Evolutionary conservation across 345 rosid genomes (phyloP), one percentile per base, ranked within the genome.

Genomic region (Linum usitatissimum): DNA sequence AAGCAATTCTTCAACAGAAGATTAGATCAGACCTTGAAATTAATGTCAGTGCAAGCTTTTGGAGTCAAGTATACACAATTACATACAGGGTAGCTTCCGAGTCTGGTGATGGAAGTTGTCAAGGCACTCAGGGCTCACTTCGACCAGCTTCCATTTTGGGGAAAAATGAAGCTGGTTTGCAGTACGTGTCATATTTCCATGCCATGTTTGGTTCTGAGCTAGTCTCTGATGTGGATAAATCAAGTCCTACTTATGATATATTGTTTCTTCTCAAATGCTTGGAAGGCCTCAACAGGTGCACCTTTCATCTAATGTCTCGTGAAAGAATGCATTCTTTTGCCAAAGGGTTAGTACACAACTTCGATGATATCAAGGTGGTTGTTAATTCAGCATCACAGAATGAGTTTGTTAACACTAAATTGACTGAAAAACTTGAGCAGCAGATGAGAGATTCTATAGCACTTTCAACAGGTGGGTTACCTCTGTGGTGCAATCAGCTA

Each of bases 401-500:
- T 66, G 91, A 80, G 59, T 89, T 89, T 77, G 86, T 87, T 66
- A 87, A 77, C 77, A 73, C 70, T 77, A 92, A 84, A 78, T 80
- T 92, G 77, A 85, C 97, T 7, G 95, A 90, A 79, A 92, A 92
- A 73, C 75, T 92, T 67, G 97, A 89, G 78, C 97, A 85, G 74
- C 97, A 92, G 77, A 78, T 92, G 82, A 83, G 84, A 21, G 98
- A 87, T 76, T 62, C 84, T 18, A 79, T 88, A 64, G 87, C 87
- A 64, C 66, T 82, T 62, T 85, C 89, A 3, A 75, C 70, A 18
- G 84, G 88, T 57, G 91, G 93, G 53, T 71, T 92, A 76, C 95
- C 98, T 53, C 71, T 77, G 17, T 92, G 98, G 98, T 92, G 89
- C 70, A 85, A 68, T 70, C 84, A 87, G 74, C 83, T 92, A 54